phyloP scores from a whole-genome alignment of 1,284 basidiomycete genomes.

The Naganishia albida region DNA sequence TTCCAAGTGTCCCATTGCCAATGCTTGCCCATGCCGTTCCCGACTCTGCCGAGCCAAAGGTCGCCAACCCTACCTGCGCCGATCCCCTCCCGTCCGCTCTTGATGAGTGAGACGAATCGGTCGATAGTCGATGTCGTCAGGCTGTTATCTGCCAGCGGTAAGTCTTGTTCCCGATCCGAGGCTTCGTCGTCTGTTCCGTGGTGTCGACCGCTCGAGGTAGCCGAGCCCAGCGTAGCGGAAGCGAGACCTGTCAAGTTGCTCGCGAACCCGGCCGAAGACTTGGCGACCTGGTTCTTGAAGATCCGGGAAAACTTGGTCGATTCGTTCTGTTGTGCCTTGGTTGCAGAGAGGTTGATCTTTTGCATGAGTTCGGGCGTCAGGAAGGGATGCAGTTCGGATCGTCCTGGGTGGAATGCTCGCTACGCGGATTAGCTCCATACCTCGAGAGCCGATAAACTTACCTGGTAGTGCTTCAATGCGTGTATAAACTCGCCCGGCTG shows the following conservation, averaged over 20 bases:
- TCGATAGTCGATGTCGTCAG: slow-evolving; percentile 20
- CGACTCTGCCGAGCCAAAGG: slow-evolving; percentile 16
- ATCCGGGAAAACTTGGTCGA: slow-evolving; percentile 26
- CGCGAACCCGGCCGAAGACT: slow-evolving; percentile 29
- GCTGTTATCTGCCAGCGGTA: not conserved
- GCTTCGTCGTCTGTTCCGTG: slow-evolving; percentile 13
- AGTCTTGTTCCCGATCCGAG: slow-evolving; percentile 20
- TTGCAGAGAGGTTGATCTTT: slow-evolving; percentile 25
- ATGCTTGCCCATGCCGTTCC: slow-evolving; percentile 18
- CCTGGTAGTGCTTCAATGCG: slow-evolving; percentile 25
- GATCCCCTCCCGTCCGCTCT: slow-evolving; percentile 17
- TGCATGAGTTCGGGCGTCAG: slow-evolving; percentile 15
- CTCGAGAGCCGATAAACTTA: not conserved
- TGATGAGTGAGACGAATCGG: slow-evolving; percentile 23
- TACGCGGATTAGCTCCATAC: not conserved
- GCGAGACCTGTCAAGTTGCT: slow-evolving; percentile 25
- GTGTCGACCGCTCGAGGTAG: slow-evolving; percentile 12
- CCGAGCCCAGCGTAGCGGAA: slow-evolving; percentile 22
- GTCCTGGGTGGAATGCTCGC: slow-evolving; percentile 11
- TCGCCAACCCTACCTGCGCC: slow-evolving; percentile 9
- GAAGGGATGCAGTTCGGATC: not conserved
- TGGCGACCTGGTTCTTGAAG: slow-evolving; percentile 28
- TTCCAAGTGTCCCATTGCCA: slow-evolving; percentile 19
- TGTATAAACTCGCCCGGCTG: slow-evolving; percentile 28
- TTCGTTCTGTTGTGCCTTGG: slow-evolving; percentile 27